Evolutionary conservation across 805 yeast species (phyloP), one percentile per base, ranked within the genome.

Genomic region (Jamesozyma rosinii): DNA sequence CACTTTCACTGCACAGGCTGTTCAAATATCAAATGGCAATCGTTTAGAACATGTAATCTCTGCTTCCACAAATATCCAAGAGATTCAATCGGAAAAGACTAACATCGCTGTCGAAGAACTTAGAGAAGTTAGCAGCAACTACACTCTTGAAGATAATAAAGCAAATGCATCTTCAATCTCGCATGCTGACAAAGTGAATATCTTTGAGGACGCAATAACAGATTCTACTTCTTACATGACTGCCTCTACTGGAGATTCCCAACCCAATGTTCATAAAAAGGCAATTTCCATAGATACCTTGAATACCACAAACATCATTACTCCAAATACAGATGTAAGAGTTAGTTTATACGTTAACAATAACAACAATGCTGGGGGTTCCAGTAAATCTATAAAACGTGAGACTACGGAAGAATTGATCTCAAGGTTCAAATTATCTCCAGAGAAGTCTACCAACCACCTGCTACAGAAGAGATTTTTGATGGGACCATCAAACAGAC

Each of bases 381-480:
- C 37, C 2, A 27, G n/a, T 6, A 43, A 50, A 3, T 42, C 46
- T 10, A 41, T 61, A 13, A 53, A 55, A 14, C 49, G 65, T 17
- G 64, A 61, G 36, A 61, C 65, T 1, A 62, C 65, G 2, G 65
- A 58, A 44, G 62, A 59, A 37, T 52, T 61, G 15, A 50, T 62
- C 14, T 57, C 65, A 11, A 62, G 55, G 37, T 56, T 62, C 45
- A 49, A 53, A 32, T 32, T 58, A 24, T 48, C 60, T 2, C 61
- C 65, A 10, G 61, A 58, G n/a, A 51, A 48, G 20, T 22, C 51
- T 3, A 49, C 31, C 27, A 24, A 36, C 4, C 46, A 48, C 4
- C 36, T 41, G 5, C 40, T 50, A 4, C 55, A 55, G 36, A 59
- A 58, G 38, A 46, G 63, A 32, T 51, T 49, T 37, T 58, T 63